Evolutionary conservation across 2,329 filamentous ascomycete genomes (phyloP), one percentile per base, ranked within the genome.

Genomic region (Didymella lethalis): DNA sequence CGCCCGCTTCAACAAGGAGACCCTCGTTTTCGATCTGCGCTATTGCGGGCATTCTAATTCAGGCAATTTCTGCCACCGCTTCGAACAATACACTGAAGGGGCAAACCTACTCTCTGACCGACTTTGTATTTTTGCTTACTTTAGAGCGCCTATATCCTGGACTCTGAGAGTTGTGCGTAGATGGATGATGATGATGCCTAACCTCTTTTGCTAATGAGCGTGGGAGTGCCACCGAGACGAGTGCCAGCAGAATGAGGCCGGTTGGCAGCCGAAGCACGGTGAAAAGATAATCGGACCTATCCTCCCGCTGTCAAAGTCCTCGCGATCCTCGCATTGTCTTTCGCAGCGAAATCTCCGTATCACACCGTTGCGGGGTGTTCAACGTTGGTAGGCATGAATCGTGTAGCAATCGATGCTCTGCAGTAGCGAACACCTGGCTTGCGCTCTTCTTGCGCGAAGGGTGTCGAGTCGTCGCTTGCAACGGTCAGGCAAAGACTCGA

Each of bases 261-360:
- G 46, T 6, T 31, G 26, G 14, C 31, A 55, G 46, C 40, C 53
- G 53, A 31, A 32, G 28, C 26, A 45, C 26, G 43, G 28, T 41
- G 40, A 50, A 49, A 26, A 32, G 11, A 7, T 26, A 49, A 50
- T 54, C 53, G 53, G 53, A 50, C 53, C 53, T 56, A 45, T 25
- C 46, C 31, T 50, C 31, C 38, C 25, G 46, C 36, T 26, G 44
- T 48, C 28, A 26, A 18, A 12, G 10, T 25, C 36, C 38, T 16
- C 16, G 29, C 14, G 16, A 49, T 11, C 18, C n/a, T 18, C 3
- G n/a, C 10, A 2, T 38, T 45, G 31, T 28, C 16, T 12, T 46
- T 38, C 26, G n/a, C 50, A 14, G 18, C 18, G 14, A 36, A n/a
- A 38, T 8, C 29, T 16, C 44, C 31, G 41, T 28, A 40, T 46